These are phyloP conservation scores for Moesziomyces globuligerus DNA, from an alignment of 1,284 basidiomycete genomes.

Conservation along the genomic window DNA sequence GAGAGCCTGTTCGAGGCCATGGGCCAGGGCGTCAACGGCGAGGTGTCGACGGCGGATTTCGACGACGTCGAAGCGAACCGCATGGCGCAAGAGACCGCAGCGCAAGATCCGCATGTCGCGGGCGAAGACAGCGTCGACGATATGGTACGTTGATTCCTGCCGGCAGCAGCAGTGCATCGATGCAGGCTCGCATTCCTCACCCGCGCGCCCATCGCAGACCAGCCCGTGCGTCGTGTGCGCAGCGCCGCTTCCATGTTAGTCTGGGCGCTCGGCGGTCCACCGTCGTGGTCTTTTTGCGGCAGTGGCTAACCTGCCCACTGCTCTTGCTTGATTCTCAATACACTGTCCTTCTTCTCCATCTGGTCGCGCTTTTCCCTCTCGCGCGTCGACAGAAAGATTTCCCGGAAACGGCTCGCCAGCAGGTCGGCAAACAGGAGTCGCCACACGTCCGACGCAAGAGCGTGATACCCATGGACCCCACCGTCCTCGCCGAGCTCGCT, in stretches of 20 bases:
- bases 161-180: conserved; percentile 3
- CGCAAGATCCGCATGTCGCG: conserved; percentile 19
- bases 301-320: background rate
- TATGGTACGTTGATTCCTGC: conserved; percentile 40
- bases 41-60: conserved; percentile 60
- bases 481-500: conserved; percentile 67
- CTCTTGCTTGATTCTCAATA: conserved; percentile 4
- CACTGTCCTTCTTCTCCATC: background rate
- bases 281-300: background rate
- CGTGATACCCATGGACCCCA: conserved; percentile 68
- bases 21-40: conserved; percentile 46
- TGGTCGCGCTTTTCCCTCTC: background rate
- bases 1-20: conserved; percentile 38
- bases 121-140: conserved; percentile 49
- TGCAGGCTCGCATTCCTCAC: no score
- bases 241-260: no score
- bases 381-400: conserved; percentile 37
- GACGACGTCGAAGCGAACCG: conserved; percentile 55
- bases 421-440: conserved; percentile 45
- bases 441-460: conserved; percentile 66
- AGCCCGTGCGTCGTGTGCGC: no score
- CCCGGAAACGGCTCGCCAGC: conserved; percentile 50
- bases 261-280: background rate
- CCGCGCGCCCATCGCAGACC: no score
- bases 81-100: conserved; percentile 24